Evolutionary conservation across 2,329 filamentous ascomycete genomes (phyloP).

Genomic region (Pyrenochaeta sp.): DNA sequence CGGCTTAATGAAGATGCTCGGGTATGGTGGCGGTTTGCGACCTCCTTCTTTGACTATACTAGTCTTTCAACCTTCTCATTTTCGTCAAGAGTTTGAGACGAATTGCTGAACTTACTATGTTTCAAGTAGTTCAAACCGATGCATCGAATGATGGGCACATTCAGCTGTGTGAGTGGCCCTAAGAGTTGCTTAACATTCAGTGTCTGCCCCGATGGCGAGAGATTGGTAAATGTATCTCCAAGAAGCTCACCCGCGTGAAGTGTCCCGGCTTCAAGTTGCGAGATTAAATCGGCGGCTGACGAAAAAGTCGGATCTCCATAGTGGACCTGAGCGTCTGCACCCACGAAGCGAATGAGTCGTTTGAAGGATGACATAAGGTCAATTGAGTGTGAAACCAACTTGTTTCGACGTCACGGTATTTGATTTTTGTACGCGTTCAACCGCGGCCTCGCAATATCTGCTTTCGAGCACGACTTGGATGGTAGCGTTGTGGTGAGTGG

Average conservation of each 20-base stretch:
- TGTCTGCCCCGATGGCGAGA: background rate
- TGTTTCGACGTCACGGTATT: no score
- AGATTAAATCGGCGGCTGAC: background rate
- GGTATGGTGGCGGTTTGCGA: conserved; percentile 2
- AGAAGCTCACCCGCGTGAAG: background rate
- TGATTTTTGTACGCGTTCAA: no score
- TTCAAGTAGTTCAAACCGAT: conserved; percentile 57
- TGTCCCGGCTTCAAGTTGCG: background rate
- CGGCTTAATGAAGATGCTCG: conserved; percentile 3
- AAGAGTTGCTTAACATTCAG: background rate
- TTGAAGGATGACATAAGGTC: no score
- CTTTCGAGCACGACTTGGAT: background rate
- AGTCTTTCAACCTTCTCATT: background rate
- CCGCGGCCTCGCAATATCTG: background rate
- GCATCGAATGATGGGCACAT: conserved; percentile 53
- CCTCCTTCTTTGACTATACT: conserved; percentile 1
- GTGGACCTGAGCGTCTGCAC: no score
- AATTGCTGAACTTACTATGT: conserved; percentile 30
- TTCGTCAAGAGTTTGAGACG: background rate
- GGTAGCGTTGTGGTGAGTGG: background rate
- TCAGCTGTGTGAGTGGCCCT: background rate
- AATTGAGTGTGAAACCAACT: no score
- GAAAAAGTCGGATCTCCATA: no score
- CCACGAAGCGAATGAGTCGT: no score
- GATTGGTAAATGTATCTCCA: background rate